A percentile compares a stretch with the other conserved stretches of the same genome.
These are phyloP conservation scores for Tulasnella sp. DNA, from an alignment of 768 basidiomycete species.

Conservation along the genomic window DNA sequence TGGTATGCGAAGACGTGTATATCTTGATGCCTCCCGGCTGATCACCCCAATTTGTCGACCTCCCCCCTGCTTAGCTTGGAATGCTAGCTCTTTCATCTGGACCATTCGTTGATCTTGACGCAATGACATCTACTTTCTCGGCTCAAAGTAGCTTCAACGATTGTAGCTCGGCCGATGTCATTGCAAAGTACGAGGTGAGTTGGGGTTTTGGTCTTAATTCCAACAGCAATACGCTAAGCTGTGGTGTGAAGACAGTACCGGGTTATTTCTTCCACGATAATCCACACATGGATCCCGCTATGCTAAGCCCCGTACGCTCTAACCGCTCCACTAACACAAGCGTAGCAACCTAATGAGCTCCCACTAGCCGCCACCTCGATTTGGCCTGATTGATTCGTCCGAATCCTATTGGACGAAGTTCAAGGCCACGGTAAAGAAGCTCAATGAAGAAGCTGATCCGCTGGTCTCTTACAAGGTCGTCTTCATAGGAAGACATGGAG, in stretches of 20 bases:
- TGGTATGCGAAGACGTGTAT: not conserved
- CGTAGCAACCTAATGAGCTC: not conserved
- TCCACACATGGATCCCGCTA: constrained; percentile 19
- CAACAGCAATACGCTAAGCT: not conserved
- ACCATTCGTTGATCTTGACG: not conserved
- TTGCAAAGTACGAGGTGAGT: not conserved
- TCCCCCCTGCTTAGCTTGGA: not conserved
- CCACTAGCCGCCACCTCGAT: constrained; percentile 41
- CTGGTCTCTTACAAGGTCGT: constrained; percentile 48
- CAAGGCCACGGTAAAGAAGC: constrained; percentile 28
- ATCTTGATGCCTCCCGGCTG: not conserved
- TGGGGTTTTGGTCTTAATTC: not conserved
- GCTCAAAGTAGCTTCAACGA: not conserved
- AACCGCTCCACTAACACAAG: not conserved
- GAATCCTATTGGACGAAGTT: constrained; percentile 41
- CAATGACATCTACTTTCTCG: not conserved
- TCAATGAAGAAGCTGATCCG: constrained; percentile 34
- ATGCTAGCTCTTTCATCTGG: not conserved
- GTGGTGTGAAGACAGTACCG: constrained; percentile 23
- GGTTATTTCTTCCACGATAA: constrained; percentile 38
- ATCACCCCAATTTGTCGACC: not conserved
- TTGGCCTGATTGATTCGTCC: constrained; percentile 46
- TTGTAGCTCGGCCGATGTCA: not conserved
- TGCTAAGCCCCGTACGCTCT: constrained; percentile 24
- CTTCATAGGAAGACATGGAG: constrained; percentile 56